Evolutionary conservation across 805 yeast genomes (phyloP).

Genomic region (Maudiozyma barnettii): DNA sequence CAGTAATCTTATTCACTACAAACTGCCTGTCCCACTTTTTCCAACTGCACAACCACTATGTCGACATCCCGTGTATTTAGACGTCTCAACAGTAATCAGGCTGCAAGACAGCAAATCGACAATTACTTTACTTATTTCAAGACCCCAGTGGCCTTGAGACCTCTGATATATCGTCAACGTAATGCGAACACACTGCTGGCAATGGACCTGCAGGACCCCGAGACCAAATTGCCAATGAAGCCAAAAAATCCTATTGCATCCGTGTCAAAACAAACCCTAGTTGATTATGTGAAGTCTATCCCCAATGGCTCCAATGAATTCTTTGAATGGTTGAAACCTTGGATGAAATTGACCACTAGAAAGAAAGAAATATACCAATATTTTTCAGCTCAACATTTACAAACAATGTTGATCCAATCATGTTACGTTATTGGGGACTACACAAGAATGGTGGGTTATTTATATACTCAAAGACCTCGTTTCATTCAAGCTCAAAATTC

Average conservation of each 20-base stretch:
- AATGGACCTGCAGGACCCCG: constrained; percentile 33
- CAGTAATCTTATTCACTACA: not conserved
- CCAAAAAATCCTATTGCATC: constrained; percentile 29
- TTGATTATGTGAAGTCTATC: constrained; percentile 18
- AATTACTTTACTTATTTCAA: constrained; percentile 29
- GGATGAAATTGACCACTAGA: constrained; percentile 21
- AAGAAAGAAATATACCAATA: constrained; percentile 20
- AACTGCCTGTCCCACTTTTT: too few species aligned
- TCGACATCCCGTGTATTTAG: not conserved
- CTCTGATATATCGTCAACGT: constrained; percentile 34
- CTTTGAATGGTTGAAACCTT: constrained; percentile 17
- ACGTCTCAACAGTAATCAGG: not conserved
- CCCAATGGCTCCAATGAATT: constrained; percentile 14
- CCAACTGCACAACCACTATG: not conserved
- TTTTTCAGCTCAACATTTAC: constrained; percentile 17
- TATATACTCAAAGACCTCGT: constrained; percentile 11
- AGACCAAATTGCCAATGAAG: constrained; percentile 24
- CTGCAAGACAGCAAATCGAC: constrained; percentile 22
- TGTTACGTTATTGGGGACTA: constrained; percentile 20
- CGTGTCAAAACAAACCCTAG: constrained; percentile 21
- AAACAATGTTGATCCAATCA: constrained; percentile 19
- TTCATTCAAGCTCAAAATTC: constrained; percentile 16
- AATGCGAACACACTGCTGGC: constrained; percentile 32
- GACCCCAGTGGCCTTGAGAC: constrained; percentile 28
- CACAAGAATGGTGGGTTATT: constrained; percentile 12